Evolutionary conservation across 2,329 filamentous ascomycete species (phyloP).

Genomic region (Botrytis squamosa): DNA sequence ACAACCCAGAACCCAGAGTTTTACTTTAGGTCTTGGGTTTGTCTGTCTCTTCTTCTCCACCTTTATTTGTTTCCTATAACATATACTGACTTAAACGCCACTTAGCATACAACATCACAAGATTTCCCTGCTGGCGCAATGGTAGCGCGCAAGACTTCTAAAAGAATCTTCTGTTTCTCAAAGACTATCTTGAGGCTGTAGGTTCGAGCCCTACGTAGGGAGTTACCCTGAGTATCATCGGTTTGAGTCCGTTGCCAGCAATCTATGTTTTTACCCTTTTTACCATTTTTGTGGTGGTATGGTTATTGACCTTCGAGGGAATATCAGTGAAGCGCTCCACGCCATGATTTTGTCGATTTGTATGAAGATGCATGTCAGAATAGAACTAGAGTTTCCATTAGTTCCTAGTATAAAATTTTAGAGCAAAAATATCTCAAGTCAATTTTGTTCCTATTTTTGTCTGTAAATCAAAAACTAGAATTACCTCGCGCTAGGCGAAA

Average conservation of each 20-base stretch:
- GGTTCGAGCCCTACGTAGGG: slow-evolving; percentile 3
- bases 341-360: neutral
- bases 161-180: too few species aligned
- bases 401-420: neutral
- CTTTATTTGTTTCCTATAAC: fast-evolving
- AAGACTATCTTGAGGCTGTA: neutral
- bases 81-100: fast-evolving
- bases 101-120: fast-evolving
- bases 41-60: neutral
- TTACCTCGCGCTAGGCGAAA: neutral
- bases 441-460: neutral
- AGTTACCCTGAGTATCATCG: slow-evolving; percentile 1
- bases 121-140: slow-evolving; percentile 19
- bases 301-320: fast-evolving
- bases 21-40: neutral
- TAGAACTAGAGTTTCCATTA: neutral
- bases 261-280: neutral
- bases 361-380: neutral
- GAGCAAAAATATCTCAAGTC: neutral
- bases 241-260: neutral
- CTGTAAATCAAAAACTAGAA: neutral
- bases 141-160: slow-evolving; percentile 19
- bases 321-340: neutral
- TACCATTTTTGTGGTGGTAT: neutral
- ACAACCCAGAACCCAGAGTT: neutral